phyloP scores from a whole-genome alignment of 345 rosid species.

The Moringa oleifera region DNA sequence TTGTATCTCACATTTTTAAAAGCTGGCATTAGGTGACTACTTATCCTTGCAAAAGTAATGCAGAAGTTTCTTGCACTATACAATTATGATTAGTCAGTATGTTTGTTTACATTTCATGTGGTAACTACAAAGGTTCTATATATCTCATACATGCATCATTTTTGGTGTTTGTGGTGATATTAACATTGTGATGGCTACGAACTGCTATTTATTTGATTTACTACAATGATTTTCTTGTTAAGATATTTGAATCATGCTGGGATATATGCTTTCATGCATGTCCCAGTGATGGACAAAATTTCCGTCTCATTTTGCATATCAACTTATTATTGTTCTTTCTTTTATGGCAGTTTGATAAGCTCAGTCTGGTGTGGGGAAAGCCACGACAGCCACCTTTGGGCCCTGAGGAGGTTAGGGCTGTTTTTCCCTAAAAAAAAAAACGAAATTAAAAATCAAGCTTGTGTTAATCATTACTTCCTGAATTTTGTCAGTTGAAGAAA shows the following conservation, averaged over 20 bases:
- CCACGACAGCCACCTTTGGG: slow-evolving; percentile 80
- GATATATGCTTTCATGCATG: not conserved
- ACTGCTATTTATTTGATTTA: too few species aligned
- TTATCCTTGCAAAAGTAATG: too few species aligned
- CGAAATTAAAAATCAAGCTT: too few species aligned
- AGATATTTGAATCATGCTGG: not conserved
- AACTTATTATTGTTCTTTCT: slow-evolving; percentile 7
- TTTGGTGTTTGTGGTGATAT: not conserved
- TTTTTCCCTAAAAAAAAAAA: not conserved
- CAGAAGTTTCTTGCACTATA: not conserved
- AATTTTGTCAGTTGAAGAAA: too few species aligned
- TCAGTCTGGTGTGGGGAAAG: slow-evolving; percentile 85
- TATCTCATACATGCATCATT: not conserved
- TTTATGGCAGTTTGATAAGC: slow-evolving; percentile 67
- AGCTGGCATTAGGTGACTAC: not conserved
- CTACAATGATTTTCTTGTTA: too few species aligned
- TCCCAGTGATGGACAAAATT: not conserved
- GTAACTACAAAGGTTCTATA: not conserved
- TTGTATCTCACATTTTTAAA: too few species aligned
- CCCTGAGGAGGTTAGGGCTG: slow-evolving; percentile 53
- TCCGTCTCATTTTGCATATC: not conserved
- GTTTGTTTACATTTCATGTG: not conserved
- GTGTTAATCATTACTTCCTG: too few species aligned
- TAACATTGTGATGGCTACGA: too few species aligned
- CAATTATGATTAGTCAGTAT: not conserved